A percentile compares a stretch with the other conserved stretches of the same genome.
Conservation (phyloP, 306 rosid species). For the Delonix regia region DNA sequence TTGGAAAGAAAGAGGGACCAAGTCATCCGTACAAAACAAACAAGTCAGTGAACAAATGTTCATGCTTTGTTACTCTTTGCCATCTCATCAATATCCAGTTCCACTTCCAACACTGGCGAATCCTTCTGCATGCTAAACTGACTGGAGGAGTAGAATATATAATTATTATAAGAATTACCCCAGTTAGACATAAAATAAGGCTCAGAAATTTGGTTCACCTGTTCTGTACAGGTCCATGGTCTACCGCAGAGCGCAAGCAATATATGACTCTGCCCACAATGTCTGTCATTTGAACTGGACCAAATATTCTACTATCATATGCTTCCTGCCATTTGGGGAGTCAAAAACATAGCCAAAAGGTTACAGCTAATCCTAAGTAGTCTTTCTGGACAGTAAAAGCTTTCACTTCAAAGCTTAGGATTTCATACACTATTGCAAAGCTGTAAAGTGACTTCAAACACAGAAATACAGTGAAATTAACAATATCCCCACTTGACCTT, state of each 20-base stretch:
- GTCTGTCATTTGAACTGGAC: constrained; percentile 84
- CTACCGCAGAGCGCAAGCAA: constrained; percentile 86
- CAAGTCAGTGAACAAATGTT: constrained; percentile 40
- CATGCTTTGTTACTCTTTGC: constrained; percentile 73
- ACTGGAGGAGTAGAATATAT: constrained; percentile 52
- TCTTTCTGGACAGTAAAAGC: constrained; percentile 1
- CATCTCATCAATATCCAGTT: constrained; percentile 90
- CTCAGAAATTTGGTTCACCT: constrained; percentile 55
- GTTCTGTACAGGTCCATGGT: constrained; percentile 93
- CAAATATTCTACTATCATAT: constrained; percentile 84
- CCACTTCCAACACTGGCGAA: constrained; percentile 75
- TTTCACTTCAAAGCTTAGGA: background rate
- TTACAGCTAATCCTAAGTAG: constrained; percentile 14
- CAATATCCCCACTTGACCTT: constrained; percentile 1
- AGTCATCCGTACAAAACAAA: constrained; percentile 39
- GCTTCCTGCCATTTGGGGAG: constrained; percentile 75
- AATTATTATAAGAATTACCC: background rate
- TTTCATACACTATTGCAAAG: background rate
- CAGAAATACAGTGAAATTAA: constrained; percentile 25
- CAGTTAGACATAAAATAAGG: constrained; percentile 10
- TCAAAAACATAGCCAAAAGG: constrained; percentile 8
- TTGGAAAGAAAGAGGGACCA: constrained; percentile 36
- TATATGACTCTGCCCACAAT: constrained; percentile 94
- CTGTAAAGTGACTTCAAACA: background rate
- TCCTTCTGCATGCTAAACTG: constrained; percentile 67